phyloP scores from a whole-genome alignment of 2,329 filamentous ascomycete genomes.

The Pyrenochaeta sp. region DNA sequence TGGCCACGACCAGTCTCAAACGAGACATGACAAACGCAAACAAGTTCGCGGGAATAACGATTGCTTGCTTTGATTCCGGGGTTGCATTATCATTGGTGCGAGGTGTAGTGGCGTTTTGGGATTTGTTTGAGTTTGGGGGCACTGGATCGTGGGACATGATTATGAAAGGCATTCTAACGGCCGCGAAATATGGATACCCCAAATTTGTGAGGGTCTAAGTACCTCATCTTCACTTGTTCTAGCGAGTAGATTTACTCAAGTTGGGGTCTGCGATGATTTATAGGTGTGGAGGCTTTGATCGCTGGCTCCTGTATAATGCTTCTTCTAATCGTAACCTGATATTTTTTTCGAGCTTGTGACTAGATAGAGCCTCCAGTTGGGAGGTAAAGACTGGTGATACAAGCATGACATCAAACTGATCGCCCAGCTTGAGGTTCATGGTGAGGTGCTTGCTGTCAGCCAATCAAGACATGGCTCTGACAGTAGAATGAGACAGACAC shows the following conservation, averaged over 20 bases:
- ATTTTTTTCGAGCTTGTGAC: not conserved
- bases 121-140: constrained; percentile 7
- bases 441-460: constrained; percentile 4
- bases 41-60: constrained; percentile 1
- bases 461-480: constrained; percentile 12
- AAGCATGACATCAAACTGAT: constrained; percentile 1
- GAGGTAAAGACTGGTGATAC: not conserved
- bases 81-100: constrained; percentile 14
- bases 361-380: not conserved
- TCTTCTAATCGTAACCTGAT: not conserved
- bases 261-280: not conserved
- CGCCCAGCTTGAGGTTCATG: constrained; percentile 9
- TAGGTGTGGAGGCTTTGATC: not conserved
- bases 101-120: constrained; percentile 8
- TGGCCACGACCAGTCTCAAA: not conserved
- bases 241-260: not conserved
- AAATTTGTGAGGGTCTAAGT: constrained; percentile 18
- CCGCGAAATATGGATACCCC: constrained; percentile 36
- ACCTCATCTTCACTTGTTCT: not conserved
- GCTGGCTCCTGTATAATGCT: no score
- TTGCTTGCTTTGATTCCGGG: constrained; percentile 2
- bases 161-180: constrained; percentile 30
- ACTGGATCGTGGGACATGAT: constrained; percentile 20
- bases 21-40: not conserved
- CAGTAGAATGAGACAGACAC: constrained; percentile 15